These are phyloP conservation scores for Fusarium chlamydosporum DNA, from an alignment of 2,329 filamentous ascomycete genomes.

Conservation along the genomic window DNA sequence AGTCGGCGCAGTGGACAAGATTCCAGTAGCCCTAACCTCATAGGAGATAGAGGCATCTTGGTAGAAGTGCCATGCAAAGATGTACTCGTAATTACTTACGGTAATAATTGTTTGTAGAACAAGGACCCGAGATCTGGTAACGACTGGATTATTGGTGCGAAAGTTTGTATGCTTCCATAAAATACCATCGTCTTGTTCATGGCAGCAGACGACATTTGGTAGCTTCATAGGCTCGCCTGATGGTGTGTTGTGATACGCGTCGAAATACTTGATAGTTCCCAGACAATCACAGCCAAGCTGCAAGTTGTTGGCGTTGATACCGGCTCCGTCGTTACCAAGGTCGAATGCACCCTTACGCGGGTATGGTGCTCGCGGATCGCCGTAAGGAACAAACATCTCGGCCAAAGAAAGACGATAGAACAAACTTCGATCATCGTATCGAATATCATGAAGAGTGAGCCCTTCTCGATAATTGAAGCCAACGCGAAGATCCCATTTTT, in stretches of 20 bases:
- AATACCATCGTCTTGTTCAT: conserved; percentile 64
- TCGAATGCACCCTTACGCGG: conserved; percentile 78
- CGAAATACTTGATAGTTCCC: conserved; percentile 65
- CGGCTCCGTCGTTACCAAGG: conserved; percentile 75
- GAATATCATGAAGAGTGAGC: conserved; percentile 75
- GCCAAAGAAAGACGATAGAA: conserved; percentile 74
- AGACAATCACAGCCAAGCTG: conserved; percentile 71
- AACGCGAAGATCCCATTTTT: conserved; percentile 77
- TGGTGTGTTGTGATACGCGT: conserved; percentile 53
- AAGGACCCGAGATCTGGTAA: conserved; percentile 68
- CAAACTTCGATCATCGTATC: conserved; percentile 73
- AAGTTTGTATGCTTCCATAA: conserved; percentile 75
- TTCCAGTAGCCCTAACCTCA: conserved; percentile 58
- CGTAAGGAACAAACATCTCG: conserved; percentile 78
- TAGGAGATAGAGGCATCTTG: conserved; percentile 63
- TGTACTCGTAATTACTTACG: conserved; percentile 73
- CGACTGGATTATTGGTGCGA: conserved; percentile 68
- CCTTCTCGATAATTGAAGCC: conserved; percentile 79
- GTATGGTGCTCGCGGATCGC: conserved; percentile 64
- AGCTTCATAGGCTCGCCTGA: conserved; percentile 52
- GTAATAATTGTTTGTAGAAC: conserved; percentile 74
- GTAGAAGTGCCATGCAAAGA: conserved; percentile 63
- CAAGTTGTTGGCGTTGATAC: conserved; percentile 76
- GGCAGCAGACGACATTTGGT: conserved; percentile 56
- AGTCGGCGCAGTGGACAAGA: conserved; percentile 62